Evolutionary conservation across 1,284 basidiomycete genomes (phyloP), one percentile per base, ranked within the genome.

Genomic region (Mrakiaceae sp.): DNA sequence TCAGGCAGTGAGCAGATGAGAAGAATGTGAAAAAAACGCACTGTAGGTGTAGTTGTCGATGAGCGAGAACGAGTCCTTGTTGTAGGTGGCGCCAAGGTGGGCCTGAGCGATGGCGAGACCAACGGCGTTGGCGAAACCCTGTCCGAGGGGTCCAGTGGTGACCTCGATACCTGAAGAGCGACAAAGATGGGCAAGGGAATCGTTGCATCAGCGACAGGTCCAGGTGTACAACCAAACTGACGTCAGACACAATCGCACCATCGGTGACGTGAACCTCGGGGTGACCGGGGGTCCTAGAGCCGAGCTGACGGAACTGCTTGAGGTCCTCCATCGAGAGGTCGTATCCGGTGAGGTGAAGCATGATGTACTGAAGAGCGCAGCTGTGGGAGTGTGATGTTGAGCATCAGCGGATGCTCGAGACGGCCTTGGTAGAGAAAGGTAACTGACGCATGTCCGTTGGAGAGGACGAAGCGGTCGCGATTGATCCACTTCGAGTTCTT

Each of bases 71-170:
- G 83, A 84, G 62, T 88, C 85, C 78, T 87, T 89, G 83, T 97
- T 97, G 82, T 85, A 97, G 63, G 85, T 80, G 55, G 90, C 90
- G 62, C 81, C 90, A 68, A 94, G 80, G 77, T 97, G 91, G 48
- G 88, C 87, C 79, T 94, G 87, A 39, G 89, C 93, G 67, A 96
- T 93, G 67, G 93, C 94, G 63, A 97, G 79, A 77, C 93, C 93
- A 70, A 97, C 90, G 67, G 84, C 89, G 76, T 93, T 95, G 71
- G 88, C 84, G 75, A 97, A 88, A 73, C 91, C 91, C 78, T 97
- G 93, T 60, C 93, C 93, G 48, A 97, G 86, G 67, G 94, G 93
- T 68, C 93, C 94, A 65, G 94, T 97, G 71, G 93, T 97, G 69
- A 96, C 91, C 79, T 97, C 93, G 69, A 27, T 27, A 72, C 84